These are phyloP conservation scores for Clitopilus hobsonii DNA, from an alignment of 768 basidiomycete genomes.

Conservation along the genomic window DNA sequence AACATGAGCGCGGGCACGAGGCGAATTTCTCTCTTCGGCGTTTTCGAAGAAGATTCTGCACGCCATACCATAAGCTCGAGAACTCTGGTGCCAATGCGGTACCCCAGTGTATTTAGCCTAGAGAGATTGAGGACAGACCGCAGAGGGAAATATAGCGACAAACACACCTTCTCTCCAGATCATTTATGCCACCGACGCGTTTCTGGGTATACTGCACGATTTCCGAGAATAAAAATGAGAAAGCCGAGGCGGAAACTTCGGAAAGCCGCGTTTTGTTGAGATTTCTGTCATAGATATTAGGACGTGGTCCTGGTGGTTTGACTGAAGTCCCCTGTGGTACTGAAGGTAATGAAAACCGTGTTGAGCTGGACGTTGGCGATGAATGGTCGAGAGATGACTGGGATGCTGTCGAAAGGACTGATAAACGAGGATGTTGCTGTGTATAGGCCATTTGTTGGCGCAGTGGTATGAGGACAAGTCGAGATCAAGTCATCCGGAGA, in stretches of 20 bases:
- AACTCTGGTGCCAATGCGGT: conserved; percentile 84
- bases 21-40: conserved; percentile 90
- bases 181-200: conserved; percentile 89
- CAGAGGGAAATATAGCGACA: background rate
- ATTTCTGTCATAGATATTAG: conserved; percentile 85
- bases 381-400: conserved; percentile 45
- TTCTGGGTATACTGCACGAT: conserved; percentile 95
- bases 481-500: conserved; percentile 4
- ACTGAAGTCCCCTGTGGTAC: conserved; percentile 31
- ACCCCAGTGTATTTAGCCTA: conserved; percentile 90
- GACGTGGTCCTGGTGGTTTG: conserved; percentile 41
- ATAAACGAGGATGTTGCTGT: conserved; percentile 65
- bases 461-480: conserved; percentile 4
- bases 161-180: conserved; percentile 84
- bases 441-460: conserved; percentile 55
- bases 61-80: conserved; percentile 85
- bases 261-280: conserved; percentile 82
- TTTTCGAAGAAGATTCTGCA: conserved; percentile 70
- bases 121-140: conserved; percentile 1
- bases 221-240: conserved; percentile 90
- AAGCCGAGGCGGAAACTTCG: conserved; percentile 82
- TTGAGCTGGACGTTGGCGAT: conserved; percentile 55
- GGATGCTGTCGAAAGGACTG: conserved; percentile 61
- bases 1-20: conserved; percentile 90
- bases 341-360: conserved; percentile 67